A percentile compares a stretch with the other conserved stretches of the same genome.
phyloP scores from a whole-genome alignment of 2,329 filamentous ascomycete species.

The Tetracladium maxilliforme region DNA sequence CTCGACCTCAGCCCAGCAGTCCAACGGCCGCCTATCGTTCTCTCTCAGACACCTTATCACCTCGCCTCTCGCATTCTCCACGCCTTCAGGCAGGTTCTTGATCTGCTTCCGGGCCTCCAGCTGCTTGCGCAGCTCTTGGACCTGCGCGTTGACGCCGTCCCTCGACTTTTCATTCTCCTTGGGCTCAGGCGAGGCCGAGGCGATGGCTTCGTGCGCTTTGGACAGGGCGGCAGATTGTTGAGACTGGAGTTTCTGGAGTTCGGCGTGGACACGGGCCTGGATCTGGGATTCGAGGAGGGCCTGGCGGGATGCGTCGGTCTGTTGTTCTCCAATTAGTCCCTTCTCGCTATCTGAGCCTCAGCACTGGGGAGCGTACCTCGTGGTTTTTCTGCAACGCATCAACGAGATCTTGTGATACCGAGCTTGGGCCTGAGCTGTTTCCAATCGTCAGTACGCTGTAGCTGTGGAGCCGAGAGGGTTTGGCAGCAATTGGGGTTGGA shows the following conservation, averaged over 20 bases:
- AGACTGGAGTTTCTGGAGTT: slow-evolving; percentile 67
- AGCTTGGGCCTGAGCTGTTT: no score
- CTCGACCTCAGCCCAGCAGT: slow-evolving; percentile 92
- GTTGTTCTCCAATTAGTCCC: slow-evolving; percentile 3
- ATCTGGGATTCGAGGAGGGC: slow-evolving; percentile 76
- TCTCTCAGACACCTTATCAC: slow-evolving; percentile 69
- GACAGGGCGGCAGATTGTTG: slow-evolving; percentile 58
- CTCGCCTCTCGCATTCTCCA: slow-evolving; percentile 61
- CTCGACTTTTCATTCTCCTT: slow-evolving; percentile 5
- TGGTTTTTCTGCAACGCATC: slow-evolving; percentile 71
- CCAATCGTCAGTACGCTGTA: no score
- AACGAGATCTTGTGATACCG: slow-evolving; percentile 71
- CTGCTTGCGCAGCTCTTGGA: slow-evolving; percentile 40
- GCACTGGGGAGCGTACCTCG: slow-evolving; percentile 45
- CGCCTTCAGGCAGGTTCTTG: slow-evolving; percentile 51
- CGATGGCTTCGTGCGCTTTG: slow-evolving; percentile 45
- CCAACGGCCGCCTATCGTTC: slow-evolving; percentile 75
- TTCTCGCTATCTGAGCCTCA: neutral
- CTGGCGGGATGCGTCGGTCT: slow-evolving; percentile 82
- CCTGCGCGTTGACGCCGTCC: slow-evolving; percentile 21
- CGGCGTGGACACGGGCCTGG: slow-evolving; percentile 71
- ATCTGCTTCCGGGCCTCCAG: slow-evolving; percentile 49
- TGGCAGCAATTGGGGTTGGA: no score
- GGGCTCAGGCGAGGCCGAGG: slow-evolving; percentile 4
- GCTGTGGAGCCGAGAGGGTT: no score